Base-by-base conservation (phyloP, 768 basidiomycete genomes). In the Omphalotus guepiniiformis region DNA sequence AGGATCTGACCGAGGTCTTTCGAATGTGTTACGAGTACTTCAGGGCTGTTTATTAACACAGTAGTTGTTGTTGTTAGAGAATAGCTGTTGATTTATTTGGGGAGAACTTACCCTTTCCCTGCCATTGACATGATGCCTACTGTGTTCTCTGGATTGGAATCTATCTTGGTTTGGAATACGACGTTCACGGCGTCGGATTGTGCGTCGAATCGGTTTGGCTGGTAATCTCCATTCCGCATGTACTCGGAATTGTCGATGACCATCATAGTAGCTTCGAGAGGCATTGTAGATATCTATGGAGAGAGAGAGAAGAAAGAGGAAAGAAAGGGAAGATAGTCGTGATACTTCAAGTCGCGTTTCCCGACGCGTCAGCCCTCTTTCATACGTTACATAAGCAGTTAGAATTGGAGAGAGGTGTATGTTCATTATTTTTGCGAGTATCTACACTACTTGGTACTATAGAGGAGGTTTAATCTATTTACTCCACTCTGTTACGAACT, bases 111-210 rank as follows among this genome's bases (percentile, higher is more conserved):
- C 95, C 87, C 85, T 67, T 96, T 96, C 47, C 92, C 89, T 12
- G 93, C 95, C 92, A 95, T 95, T 23, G 92, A 91, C 94, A 99
- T 96, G 34, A 97, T 71, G 4, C 96, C 96, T 34, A 97, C 94
- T 9, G 93, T 93, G 68, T 89, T 97, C 71, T 99, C 96, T 15
- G 95, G 92, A 70, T 99, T 98, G 21, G 92, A 87, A 63, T 91
- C 86, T 56, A 87, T 87, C 77, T 99, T 99, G 44, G 90, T 83
- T 63, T 86, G 84, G 65, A 96, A 93, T 57, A 97, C 76, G 48
- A 84, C 80, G 48, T 80, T 93, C 54, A 94, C 88, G 2, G 95
- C 90, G 67, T 98, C 93, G 6, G 85, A 70, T 67, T 98, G 96
- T 1, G 94, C 92, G 26, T 86, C 83, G 60, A 92, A 93, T 52